Conservation (phyloP, 805 yeast species). For the Novakomyces olei region DNA sequence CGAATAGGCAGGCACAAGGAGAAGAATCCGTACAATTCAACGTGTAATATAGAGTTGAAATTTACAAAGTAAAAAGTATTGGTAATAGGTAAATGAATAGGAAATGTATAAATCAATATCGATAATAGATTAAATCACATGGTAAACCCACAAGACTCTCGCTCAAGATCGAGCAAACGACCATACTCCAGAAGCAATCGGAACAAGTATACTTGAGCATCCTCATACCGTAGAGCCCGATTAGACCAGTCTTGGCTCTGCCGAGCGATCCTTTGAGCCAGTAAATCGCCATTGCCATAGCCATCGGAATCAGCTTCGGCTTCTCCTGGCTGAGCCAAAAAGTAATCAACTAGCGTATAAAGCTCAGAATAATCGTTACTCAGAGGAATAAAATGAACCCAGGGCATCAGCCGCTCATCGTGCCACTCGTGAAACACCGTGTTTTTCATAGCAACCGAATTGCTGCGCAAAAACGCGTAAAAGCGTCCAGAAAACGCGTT, state of each 20-base stretch:
- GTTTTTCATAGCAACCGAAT: conserved; percentile 10
- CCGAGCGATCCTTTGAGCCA: conserved; percentile 7
- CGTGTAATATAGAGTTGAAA: no score
- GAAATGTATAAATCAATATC: no score
- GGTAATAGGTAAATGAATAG: no score
- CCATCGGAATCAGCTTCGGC: no score
- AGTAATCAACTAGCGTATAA: no score
- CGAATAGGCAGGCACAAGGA: no score
- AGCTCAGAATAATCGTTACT: no score
- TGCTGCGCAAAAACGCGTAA: conserved; percentile 9
- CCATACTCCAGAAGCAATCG: conserved; percentile 12
- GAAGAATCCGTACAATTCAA: no score
- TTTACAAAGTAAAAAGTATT: no score
- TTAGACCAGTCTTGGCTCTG: conserved; percentile 8
- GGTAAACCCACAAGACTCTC: conserved; percentile 9
- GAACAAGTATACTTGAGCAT: conserved; percentile 11
- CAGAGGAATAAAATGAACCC: conserved; percentile 12
- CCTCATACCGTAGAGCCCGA: conserved; percentile 10
- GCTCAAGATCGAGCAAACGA: conserved; percentile 11
- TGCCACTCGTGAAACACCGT: conserved; percentile 12
- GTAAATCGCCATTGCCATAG: conserved; percentile 7
- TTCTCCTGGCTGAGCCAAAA: no score
- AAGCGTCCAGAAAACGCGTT: conserved; percentile 10
- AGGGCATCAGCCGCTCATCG: conserved; percentile 10
- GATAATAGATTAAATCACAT: no score